Percentiles rank a stretch among this genome's conserved stretches.
phyloP scores from a whole-genome alignment of 768 basidiomycete species.

The Boletus reticulatus region DNA sequence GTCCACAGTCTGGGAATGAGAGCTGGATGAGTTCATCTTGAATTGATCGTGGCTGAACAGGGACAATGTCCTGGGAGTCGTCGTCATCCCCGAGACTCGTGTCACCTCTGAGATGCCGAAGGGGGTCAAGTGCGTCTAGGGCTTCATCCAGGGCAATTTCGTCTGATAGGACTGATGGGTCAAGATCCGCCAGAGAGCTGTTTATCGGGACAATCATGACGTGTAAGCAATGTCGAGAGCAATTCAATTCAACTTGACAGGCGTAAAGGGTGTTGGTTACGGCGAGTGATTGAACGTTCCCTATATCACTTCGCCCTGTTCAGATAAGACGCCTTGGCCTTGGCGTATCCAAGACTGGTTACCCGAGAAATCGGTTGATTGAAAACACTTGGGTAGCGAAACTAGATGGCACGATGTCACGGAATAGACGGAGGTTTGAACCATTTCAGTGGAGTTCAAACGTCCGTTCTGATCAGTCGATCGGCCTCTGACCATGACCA shows the following conservation, averaged over 20 bases:
- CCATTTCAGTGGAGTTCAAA: no score
- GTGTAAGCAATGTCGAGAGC: not conserved
- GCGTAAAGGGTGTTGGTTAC: not conserved
- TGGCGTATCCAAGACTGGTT: no score
- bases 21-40: slow-evolving; percentile 47
- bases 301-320: no score
- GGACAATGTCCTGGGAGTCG: slow-evolving; percentile 39
- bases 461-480: no score
- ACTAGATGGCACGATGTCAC: no score
- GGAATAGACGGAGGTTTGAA: no score
- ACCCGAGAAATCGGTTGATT: no score
- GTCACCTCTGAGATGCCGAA: slow-evolving; percentile 55
- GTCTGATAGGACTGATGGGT: slow-evolving; percentile 13
- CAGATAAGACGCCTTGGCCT: no score
- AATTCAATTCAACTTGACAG: not conserved
- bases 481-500: no score
- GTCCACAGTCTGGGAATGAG: slow-evolving; percentile 27
- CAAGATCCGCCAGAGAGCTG: slow-evolving; percentile 1
- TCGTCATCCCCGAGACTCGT: slow-evolving; percentile 26
- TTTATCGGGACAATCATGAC: slow-evolving; percentile 4
- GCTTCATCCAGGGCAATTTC: slow-evolving; percentile 51
- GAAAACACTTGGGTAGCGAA: no score
- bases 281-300: no score
- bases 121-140: slow-evolving; percentile 55
- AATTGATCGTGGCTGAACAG: slow-evolving; percentile 52